phyloP scores from a whole-genome alignment of 305 asterid genomes.

The Salvia sclarea region DNA sequence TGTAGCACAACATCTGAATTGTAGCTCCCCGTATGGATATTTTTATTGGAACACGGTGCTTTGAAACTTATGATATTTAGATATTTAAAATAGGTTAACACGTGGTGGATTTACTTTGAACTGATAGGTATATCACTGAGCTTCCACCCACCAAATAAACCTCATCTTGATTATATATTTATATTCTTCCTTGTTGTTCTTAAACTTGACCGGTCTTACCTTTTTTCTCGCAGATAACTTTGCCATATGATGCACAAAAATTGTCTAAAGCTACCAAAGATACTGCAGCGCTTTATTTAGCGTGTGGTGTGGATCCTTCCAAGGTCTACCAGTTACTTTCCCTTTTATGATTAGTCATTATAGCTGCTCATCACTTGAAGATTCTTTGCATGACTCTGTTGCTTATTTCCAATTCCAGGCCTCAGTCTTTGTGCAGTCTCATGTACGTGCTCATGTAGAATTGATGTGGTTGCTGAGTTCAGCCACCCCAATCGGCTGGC shows the following conservation, averaged over 20 bases:
- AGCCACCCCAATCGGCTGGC: constrained; percentile 94
- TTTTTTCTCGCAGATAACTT: constrained; percentile 64
- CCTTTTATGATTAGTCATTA: constrained; percentile 16
- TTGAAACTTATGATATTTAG: neutral
- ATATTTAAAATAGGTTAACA: neutral
- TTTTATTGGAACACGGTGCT: neutral
- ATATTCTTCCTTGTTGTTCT: neutral
- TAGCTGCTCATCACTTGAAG: constrained; percentile 1
- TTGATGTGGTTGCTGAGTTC: constrained; percentile 96
- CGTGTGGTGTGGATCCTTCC: constrained; percentile 89
- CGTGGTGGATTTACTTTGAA: constrained; percentile 18
- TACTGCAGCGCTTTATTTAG: constrained; percentile 96
- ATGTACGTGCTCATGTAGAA: constrained; percentile 91
- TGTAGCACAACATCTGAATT: constrained; percentile 15
- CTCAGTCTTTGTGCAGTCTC: constrained; percentile 97
- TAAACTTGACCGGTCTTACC: neutral
- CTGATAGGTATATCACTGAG: constrained; percentile 14
- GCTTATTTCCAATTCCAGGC: constrained; percentile 58
- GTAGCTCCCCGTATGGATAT: constrained; percentile 6
- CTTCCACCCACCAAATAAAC: constrained; percentile 13
- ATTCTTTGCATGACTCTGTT: constrained; percentile 25
- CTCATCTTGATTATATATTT: constrained; percentile 10
- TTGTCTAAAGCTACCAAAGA: constrained; percentile 80
- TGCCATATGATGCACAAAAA: constrained; percentile 77
- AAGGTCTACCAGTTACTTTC: constrained; percentile 54